Base-by-base conservation (phyloP, 345 rosid species). In the Gossypium australe region DNA sequence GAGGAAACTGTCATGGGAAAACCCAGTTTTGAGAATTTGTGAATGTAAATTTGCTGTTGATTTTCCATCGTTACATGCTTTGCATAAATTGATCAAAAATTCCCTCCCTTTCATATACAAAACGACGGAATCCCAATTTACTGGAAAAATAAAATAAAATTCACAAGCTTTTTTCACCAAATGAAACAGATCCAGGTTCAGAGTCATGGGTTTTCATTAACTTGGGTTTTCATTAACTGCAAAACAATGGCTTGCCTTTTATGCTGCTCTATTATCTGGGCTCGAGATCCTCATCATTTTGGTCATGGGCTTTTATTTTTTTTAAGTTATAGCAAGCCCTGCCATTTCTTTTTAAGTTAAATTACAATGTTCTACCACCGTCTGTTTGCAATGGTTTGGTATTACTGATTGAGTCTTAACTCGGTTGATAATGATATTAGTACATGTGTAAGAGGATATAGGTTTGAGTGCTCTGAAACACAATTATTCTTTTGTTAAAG, bases 101-200 rank as follows among this genome's bases (percentile, higher is more conserved):
- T 80, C 83, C 67, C 73, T 77, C 75, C 70, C 73, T 55, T 47
- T 78, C 85, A 79, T 79, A n/a, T 63, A 27, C 27, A 9, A 38
- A 64, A 64, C 0, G 48, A 17, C 34, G 48, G 67, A 51, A 17
- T 17, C 67, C 67, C 8, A 38, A 66, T 18, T 45, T 12, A 59
- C 63, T 59, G 13, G 12, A 58, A 58, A 11, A 58, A 8, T 45
- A 45, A 45, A 45, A 45, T 2, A 34, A 5, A 34, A 1, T 34
- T 34, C 12, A 45, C 13, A 45, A 45, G 49, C 49, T 45, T 45
- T 45, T 45, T 45, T 45, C 7, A 45, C 49, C 64, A 25, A 11
- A 60, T 12, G 64, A 13, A 25, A 25, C 44, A 60, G 41, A 25
- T 60, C 14, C 7, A 17, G n/a, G 6, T 9, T 7, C 41, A 7